Base-by-base conservation (phyloP, 2,329 filamentous ascomycete genomes). In the Clathrospora elynae region DNA sequence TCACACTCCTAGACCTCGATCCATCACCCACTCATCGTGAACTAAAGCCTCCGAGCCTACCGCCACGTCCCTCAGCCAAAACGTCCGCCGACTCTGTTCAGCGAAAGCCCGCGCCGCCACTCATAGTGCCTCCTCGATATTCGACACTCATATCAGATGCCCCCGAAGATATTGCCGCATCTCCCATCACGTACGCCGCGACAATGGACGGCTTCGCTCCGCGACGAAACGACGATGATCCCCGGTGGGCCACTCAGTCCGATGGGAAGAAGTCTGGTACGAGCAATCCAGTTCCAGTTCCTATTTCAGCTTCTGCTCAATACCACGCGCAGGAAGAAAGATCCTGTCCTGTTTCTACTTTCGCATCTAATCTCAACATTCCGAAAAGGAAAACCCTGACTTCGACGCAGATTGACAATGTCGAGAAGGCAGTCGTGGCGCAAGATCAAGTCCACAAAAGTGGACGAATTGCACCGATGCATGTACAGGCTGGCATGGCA, bases 341-440 rank as follows among this genome's bases (percentile, higher is more conserved):
- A 24, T 31, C 24, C 28, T 42, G 40, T 36, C 28, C 46, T 35
- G 32, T 44, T 54, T 51, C 61, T 50, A 52, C 53, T 56, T 51
- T 52, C 58, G 55, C 61, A 61, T 59, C 68, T 62, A 59, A 61
- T 56, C 58, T 72, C 44, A 56, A 67, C 51, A 61, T 74, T 45
- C 71, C 72, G 20, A 74, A 74, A 50, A 68, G 71, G 51, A 74
- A 73, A 66, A 66, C 71, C 59, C 64, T 75, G 68, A 72, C 70
- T 51, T 52, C 64, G 55, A 68, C 66, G 62, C 70, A 72, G 69
- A 64, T 71, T 62, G 60, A 66, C 51, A 71, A 70, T 42, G 66
- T 59, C 49, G 66, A 59, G 37, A 59, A 54, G 32, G 53, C 46
- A 39, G 53, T 55, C 38, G 46, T 51, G 18, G 56, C 53, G 42